phyloP scores from a whole-genome alignment of 2,329 filamentous ascomycete genomes.

The Bipolaris oryzae region DNA sequence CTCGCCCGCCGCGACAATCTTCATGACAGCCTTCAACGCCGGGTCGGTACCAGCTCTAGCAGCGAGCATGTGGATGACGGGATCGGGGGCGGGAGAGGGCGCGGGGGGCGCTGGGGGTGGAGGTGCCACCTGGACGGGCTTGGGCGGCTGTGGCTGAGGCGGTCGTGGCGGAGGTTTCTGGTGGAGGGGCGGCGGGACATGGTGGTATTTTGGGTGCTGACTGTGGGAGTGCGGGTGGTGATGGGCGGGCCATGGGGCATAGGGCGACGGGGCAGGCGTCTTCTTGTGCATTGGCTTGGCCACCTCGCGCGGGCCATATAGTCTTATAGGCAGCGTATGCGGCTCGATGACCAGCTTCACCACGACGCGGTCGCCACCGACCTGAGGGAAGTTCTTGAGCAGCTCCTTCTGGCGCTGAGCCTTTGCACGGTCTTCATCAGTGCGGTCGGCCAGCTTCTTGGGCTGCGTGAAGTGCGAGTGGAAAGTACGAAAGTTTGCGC shows the following conservation, averaged over 20 bases:
- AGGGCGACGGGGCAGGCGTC: slow-evolving; percentile 30
- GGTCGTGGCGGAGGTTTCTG: slow-evolving; percentile 38
- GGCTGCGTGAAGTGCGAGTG: slow-evolving; percentile 44
- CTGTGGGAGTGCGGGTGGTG: slow-evolving; percentile 13
- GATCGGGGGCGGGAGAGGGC: slow-evolving; percentile 63
- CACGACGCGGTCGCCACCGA: slow-evolving; percentile 32
- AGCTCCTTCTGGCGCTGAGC: slow-evolving; percentile 67
- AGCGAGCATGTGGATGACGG: slow-evolving; percentile 80
- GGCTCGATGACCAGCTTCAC: slow-evolving; percentile 72
- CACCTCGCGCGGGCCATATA: slow-evolving; percentile 42
- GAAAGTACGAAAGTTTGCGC: slow-evolving; percentile 48
- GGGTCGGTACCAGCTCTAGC: slow-evolving; percentile 76
- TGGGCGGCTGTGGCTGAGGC: slow-evolving; percentile 30
- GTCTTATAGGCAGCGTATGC: slow-evolving; percentile 72
- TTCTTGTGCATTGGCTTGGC: slow-evolving; percentile 37
- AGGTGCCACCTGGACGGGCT: slow-evolving; percentile 34
- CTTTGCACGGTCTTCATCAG: slow-evolving; percentile 61
- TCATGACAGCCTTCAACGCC: slow-evolving; percentile 78
- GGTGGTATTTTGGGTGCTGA: slow-evolving; percentile 35
- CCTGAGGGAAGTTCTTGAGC: slow-evolving; percentile 45
- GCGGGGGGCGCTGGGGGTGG: slow-evolving; percentile 32
- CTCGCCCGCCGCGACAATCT: slow-evolving; percentile 76
- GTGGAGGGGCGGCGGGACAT: slow-evolving; percentile 17
- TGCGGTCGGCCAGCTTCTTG: slow-evolving; percentile 62
- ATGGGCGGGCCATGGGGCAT: slow-evolving; percentile 46